phyloP scores from a whole-genome alignment of 2,329 filamentous ascomycete genomes.

The Didymosphaeria variabile region DNA sequence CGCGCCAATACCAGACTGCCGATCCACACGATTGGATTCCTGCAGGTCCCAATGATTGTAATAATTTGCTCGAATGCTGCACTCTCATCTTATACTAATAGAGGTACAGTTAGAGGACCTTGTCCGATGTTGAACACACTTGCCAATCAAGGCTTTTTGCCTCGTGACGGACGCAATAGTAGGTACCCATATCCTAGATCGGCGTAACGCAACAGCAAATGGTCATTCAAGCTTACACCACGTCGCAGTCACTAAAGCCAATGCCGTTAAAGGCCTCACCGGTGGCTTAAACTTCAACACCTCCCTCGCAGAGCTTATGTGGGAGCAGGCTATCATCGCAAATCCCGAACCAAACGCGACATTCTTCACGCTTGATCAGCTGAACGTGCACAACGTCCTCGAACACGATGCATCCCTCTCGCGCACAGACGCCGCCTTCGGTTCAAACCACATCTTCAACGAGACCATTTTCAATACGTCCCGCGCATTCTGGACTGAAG shows the following conservation, averaged over 20 bases:
- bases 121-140: slow-evolving; percentile 48
- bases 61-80: not conserved
- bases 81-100: not conserved
- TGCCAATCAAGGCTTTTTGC: slow-evolving; percentile 48
- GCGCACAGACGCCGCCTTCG: slow-evolving; percentile 60
- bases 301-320: slow-evolving; percentile 54
- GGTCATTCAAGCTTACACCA: not conserved
- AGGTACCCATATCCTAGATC: not conserved
- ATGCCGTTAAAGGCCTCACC: slow-evolving; percentile 51
- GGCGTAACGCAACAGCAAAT: too few relatives aligned
- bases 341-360: slow-evolving; percentile 41
- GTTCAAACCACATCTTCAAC: slow-evolving; percentile 64
- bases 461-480: slow-evolving; percentile 60
- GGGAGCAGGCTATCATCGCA: slow-evolving; percentile 51
- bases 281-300: slow-evolving; percentile 56
- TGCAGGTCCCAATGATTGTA: slow-evolving; percentile 28
- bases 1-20: slow-evolving; percentile 9
- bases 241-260: slow-evolving; percentile 38
- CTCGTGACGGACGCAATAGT: slow-evolving; percentile 42
- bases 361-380: slow-evolving; percentile 49
- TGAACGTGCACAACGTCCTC: slow-evolving; percentile 59
- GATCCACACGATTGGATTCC: slow-evolving; percentile 30
- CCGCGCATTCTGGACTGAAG: slow-evolving; percentile 56
- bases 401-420: slow-evolving; percentile 62
- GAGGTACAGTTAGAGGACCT: slow-evolving; percentile 33